phyloP scores from a whole-genome alignment of 192 early-diverging fungal genomes.

The Coemansia sp. region DNA sequence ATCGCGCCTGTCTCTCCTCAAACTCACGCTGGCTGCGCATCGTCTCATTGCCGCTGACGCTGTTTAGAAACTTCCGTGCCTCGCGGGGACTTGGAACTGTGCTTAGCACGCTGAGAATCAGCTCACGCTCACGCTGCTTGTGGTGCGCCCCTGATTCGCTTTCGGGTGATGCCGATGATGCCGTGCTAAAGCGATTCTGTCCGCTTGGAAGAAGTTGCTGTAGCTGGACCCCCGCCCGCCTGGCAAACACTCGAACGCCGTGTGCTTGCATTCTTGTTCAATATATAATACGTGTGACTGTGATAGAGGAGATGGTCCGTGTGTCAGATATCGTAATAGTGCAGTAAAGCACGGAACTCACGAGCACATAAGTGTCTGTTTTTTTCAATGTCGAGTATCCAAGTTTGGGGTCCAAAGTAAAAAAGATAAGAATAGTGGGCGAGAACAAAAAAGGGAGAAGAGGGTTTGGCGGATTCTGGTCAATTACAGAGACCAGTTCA shows the following conservation, averaged over 20 bases:
- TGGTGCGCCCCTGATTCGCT: slow-evolving; percentile 3
- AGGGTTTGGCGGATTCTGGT: no score
- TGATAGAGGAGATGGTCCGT: slow-evolving; percentile 5
- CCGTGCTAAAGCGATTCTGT: slow-evolving; percentile 6
- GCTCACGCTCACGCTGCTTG: slow-evolving; percentile 39
- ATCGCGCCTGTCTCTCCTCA: slow-evolving; percentile 35
- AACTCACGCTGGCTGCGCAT: slow-evolving; percentile 49
- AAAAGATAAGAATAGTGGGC: background rate
- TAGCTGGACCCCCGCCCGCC: no score
- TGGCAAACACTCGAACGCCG: background rate
- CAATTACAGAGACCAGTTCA: no score
- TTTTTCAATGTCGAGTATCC: background rate
- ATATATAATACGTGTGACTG: background rate
- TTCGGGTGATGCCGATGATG: background rate
- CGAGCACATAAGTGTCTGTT: slow-evolving; percentile 3
- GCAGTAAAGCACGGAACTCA: background rate
- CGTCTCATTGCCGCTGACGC: slow-evolving; percentile 43
- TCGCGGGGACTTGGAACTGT: slow-evolving; percentile 52
- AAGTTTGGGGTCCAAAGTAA: background rate
- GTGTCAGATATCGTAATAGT: background rate
- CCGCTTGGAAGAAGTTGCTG: no score
- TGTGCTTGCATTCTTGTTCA: slow-evolving; percentile 3
- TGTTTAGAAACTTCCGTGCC: slow-evolving; percentile 52
- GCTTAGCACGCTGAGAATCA: slow-evolving; percentile 52
- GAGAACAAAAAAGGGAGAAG: background rate